Conservation (phyloP, 164 flowering plant species). For the Vitis riparia region DNA sequence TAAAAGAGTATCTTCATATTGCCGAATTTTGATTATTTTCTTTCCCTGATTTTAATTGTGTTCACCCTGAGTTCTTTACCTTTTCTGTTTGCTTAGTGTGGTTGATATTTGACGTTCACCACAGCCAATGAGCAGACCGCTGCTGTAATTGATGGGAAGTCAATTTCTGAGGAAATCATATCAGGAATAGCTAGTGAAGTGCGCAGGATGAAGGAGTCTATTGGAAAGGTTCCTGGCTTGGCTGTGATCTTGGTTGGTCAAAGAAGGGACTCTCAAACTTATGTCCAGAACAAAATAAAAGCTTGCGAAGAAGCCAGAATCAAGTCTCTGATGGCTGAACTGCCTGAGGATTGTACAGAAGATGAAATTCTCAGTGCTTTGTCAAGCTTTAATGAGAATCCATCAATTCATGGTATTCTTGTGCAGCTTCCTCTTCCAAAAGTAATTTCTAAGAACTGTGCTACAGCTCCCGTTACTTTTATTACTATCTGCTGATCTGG, state of each 20-base stretch:
- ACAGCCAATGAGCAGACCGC: constrained; percentile 37
- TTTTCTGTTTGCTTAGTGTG: not conserved
- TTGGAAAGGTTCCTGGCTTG: constrained; percentile 75
- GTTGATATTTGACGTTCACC: constrained; percentile 11
- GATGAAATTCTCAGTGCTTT: constrained; percentile 53
- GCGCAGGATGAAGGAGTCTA: constrained; percentile 56
- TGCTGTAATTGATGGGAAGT: constrained; percentile 63
- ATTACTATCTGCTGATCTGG: constrained; percentile 3
- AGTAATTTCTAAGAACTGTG: constrained; percentile 49
- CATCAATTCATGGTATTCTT: constrained; percentile 82
- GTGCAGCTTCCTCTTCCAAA: constrained; percentile 96
- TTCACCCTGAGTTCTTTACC: not conserved
- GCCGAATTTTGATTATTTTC: constrained; percentile 1
- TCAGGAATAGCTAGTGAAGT: constrained; percentile 66
- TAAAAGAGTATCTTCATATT: not conserved
- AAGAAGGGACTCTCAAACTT: constrained; percentile 75
- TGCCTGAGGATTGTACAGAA: constrained; percentile 64
- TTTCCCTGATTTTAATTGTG: not conserved
- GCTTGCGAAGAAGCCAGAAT: constrained; percentile 90
- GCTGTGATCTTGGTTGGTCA: constrained; percentile 86
- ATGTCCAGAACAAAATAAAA: constrained; percentile 68
- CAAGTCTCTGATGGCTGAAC: constrained; percentile 41
- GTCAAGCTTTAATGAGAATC: constrained; percentile 51
- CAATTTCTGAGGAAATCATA: constrained; percentile 71
- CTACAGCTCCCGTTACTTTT: constrained; percentile 11